Evolutionary conservation across 2,329 filamentous ascomycete genomes (phyloP).

Genomic region (Apiospora aurea): DNA sequence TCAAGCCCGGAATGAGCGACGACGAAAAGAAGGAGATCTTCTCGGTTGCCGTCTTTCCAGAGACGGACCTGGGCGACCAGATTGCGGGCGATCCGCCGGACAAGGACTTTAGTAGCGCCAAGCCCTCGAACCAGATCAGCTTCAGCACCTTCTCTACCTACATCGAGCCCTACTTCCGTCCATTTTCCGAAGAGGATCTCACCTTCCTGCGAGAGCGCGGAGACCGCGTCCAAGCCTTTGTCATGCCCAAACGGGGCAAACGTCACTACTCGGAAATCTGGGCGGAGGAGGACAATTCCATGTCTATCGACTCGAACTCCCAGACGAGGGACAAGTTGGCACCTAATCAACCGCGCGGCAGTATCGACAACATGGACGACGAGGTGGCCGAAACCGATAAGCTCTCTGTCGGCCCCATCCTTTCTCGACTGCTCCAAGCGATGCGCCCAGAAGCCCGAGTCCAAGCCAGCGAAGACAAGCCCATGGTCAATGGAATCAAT

Average conservation of each 20-base stretch:
- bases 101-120: slow-evolving; percentile 93
- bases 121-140: slow-evolving; percentile 92
- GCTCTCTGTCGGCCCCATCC: slow-evolving; percentile 85
- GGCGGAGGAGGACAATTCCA: slow-evolving; percentile 89
- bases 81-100: slow-evolving; percentile 91
- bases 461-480: slow-evolving; percentile 62
- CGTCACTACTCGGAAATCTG: slow-evolving; percentile 89
- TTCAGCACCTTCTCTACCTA: slow-evolving; percentile 93
- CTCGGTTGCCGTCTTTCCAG: slow-evolving; percentile 84
- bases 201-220: slow-evolving; percentile 91
- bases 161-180: slow-evolving; percentile 88
- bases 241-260: slow-evolving; percentile 85
- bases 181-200: slow-evolving; percentile 90
- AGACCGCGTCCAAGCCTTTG: slow-evolving; percentile 82
- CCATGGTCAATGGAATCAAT: slow-evolving; percentile 58
- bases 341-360: slow-evolving; percentile 83
- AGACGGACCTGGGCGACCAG: slow-evolving; percentile 79
- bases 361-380: slow-evolving; percentile 86
- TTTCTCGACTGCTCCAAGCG: slow-evolving; percentile 80
- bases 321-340: slow-evolving; percentile 71
- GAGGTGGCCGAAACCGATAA: slow-evolving; percentile 87
- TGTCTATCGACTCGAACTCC: slow-evolving; percentile 73
- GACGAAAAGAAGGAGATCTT: slow-evolving; percentile 90
- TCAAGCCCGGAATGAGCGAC: slow-evolving; percentile 77
- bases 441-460: slow-evolving; percentile 78